Conservation (phyloP, 2,329 filamentous ascomycete species). For the Ceratocystis huliohia region DNA sequence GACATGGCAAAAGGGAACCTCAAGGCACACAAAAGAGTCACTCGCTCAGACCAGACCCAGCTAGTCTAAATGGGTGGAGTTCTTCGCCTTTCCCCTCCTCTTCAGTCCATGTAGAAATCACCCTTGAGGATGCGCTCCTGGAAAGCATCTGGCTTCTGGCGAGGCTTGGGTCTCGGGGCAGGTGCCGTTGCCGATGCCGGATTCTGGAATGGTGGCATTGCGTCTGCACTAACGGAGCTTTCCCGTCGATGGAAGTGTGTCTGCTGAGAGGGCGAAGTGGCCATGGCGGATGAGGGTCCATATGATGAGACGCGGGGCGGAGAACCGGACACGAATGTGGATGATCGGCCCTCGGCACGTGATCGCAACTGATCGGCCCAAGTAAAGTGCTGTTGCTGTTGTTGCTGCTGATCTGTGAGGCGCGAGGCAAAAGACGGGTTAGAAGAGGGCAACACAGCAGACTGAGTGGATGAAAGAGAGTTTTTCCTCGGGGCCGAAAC, state of each 20-base stretch:
- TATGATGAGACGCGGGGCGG: conserved; percentile 12
- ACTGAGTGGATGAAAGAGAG: conserved; percentile 1
- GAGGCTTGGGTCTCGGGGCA: conserved; percentile 41
- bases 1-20: neutral
- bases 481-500: neutral
- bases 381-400: conserved; percentile 66
- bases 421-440: conserved; percentile 11
- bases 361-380: conserved; percentile 93
- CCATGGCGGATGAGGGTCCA: neutral
- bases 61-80: neutral
- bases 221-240: conserved; percentile 46
- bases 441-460: conserved; percentile 6
- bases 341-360: conserved; percentile 46
- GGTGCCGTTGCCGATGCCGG: neutral
- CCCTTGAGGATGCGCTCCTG: conserved; percentile 96
- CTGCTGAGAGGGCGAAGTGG: neutral
- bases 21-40: neutral
- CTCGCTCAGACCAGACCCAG: neutral
- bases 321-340: conserved; percentile 15
- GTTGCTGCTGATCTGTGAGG: conserved; percentile 40
- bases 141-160: conserved; percentile 76
- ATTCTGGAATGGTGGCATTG: conserved; percentile 27
- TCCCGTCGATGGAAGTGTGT: conserved; percentile 28
- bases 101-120: conserved; percentile 93
- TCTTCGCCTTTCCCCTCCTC: neutral